Evolutionary conservation across 768 basidiomycete species (phyloP).

Genomic region (Sporobolomyces roseus): DNA sequence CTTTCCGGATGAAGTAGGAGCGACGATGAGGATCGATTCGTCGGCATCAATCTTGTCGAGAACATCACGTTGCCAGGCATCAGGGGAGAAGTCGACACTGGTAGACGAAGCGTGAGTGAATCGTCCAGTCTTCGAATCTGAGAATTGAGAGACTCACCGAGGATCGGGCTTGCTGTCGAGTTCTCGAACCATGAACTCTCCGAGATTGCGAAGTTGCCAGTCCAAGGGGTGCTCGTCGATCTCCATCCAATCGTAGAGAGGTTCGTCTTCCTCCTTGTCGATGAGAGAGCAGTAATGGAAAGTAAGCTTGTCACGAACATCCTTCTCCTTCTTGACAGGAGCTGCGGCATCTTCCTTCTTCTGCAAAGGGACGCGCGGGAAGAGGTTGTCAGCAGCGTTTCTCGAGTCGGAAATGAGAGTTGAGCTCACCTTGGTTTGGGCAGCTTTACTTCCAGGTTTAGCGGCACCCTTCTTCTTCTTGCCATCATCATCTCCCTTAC

Average conservation of each 20-base stretch:
- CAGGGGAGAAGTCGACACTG: constrained; percentile 64
- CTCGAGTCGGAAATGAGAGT: not conserved
- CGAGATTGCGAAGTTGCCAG: constrained; percentile 69
- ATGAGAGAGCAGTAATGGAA: constrained; percentile 62
- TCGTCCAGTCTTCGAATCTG: not conserved
- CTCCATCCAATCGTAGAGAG: constrained; percentile 37
- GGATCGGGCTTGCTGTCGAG: constrained; percentile 62
- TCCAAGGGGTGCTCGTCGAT: constrained; percentile 59
- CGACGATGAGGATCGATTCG: constrained; percentile 62
- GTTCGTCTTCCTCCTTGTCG: constrained; percentile 44
- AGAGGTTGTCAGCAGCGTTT: too few species aligned
- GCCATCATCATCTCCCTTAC: constrained; percentile 22
- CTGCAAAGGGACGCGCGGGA: not conserved
- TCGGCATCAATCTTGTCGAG: constrained; percentile 62
- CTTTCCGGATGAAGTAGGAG: constrained; percentile 54
- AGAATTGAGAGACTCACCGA: constrained; percentile 2
- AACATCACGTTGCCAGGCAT: constrained; percentile 66
- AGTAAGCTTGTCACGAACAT: constrained; percentile 45
- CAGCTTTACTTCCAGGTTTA: constrained; percentile 33
- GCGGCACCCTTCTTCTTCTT: constrained; percentile 39
- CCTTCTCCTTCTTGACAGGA: constrained; percentile 29
- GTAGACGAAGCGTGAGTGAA: not conserved
- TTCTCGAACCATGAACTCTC: constrained; percentile 67
- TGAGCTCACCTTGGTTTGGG: constrained; percentile 29
- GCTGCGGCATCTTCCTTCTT: constrained; percentile 24